phyloP scores from a whole-genome alignment of 352 stramenopile genomes.

The Globisporangium abappressorium region DNA sequence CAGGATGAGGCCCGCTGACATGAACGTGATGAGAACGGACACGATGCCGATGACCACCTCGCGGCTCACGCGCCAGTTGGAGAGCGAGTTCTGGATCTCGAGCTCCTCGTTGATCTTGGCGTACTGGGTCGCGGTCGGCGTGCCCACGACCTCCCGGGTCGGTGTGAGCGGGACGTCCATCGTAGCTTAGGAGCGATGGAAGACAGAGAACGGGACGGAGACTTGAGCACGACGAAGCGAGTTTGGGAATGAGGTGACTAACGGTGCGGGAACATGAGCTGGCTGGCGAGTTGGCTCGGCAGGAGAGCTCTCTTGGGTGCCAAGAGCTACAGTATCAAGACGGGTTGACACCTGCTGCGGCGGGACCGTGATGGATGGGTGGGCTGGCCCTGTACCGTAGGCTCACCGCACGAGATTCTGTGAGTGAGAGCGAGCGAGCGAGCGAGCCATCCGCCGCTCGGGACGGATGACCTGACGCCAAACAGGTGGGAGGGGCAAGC shows the following conservation, averaged over 20 bases:
- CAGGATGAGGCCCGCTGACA: slow-evolving; percentile 41
- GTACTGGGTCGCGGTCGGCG: slow-evolving; percentile 14
- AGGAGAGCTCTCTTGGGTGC: neutral
- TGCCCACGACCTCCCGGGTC: slow-evolving; percentile 1
- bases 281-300: neutral
- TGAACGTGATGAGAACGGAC: slow-evolving; percentile 32
- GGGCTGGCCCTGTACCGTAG: neutral
- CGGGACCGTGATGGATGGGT: neutral
- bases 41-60: slow-evolving; percentile 23
- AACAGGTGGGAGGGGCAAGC: neutral
- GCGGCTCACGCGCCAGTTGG: slow-evolving; percentile 24
- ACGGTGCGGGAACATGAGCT: neutral
- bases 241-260: slow-evolving; percentile 3
- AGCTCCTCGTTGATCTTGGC: slow-evolving; percentile 15
- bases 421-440: neutral
- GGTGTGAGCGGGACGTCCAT: slow-evolving; percentile 15
- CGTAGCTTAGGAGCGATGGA: neutral
- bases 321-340: neutral
- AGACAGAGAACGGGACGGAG: neutral
- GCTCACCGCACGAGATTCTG: neutral
- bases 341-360: neutral
- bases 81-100: slow-evolving; percentile 29
- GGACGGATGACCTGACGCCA: neutral
- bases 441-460: neutral
- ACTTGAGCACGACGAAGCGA: slow-evolving; percentile 12